These are phyloP conservation scores for Sungouiozyma intestinalis DNA, from an alignment of 805 yeast species.

Conservation along the genomic window DNA sequence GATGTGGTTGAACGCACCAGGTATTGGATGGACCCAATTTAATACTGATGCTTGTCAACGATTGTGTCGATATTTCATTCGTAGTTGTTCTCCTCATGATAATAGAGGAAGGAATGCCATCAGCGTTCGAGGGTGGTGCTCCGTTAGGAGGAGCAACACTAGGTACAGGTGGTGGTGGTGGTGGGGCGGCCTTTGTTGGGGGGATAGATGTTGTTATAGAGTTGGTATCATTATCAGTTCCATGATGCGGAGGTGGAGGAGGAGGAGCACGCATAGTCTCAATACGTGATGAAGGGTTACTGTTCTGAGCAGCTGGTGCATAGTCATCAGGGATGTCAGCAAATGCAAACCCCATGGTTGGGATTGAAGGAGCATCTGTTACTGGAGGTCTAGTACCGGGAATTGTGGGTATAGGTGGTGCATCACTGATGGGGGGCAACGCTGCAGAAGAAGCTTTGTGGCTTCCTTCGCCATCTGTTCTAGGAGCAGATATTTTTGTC, in stretches of 20 bases:
- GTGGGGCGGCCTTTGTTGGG: constrained; percentile 2
- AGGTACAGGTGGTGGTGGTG: constrained; percentile 4
- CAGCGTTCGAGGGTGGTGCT: constrained; percentile 5
- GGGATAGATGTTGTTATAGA: constrained; percentile 1
- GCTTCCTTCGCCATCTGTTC: background rate
- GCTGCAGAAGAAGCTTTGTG: constrained; percentile 3
- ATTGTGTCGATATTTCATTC: constrained; percentile 7
- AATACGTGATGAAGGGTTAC: background rate
- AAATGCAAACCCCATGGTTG: background rate
- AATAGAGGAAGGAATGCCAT: constrained; percentile 5
- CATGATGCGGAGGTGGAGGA: constrained; percentile 15
- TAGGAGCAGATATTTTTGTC: background rate
- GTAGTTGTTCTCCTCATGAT: constrained; percentile 9
- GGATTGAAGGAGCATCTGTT: background rate
- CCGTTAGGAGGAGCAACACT: constrained; percentile 3
- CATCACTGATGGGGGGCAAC: too few relatives aligned
- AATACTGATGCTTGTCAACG: constrained; percentile 11
- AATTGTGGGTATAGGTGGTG: constrained; percentile 2
- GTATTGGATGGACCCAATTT: constrained; percentile 26
- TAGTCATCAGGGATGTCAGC: background rate
- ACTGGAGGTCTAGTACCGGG: background rate
- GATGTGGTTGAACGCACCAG: constrained; percentile 58
- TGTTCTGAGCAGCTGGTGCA: background rate
- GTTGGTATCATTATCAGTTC: constrained; percentile 11
- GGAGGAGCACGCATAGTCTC: background rate